A percentile compares a stretch with the other conserved stretches of the same genome.
phyloP scores from a whole-genome alignment of 805 yeast genomes.

The Metschnikowia baotianmanensis region DNA sequence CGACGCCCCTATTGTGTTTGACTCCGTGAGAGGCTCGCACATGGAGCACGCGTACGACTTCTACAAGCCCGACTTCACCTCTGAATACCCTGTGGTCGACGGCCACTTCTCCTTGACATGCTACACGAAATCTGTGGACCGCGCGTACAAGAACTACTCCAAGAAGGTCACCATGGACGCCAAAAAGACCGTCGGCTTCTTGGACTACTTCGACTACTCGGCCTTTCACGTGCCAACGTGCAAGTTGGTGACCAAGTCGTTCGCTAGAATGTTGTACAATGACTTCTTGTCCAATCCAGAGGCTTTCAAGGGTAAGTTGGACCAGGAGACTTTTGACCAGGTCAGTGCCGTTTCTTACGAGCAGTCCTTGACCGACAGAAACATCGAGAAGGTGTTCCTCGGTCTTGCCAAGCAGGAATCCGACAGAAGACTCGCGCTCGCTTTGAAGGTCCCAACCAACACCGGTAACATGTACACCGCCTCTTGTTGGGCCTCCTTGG shows the following conservation, averaged over 20 bases:
- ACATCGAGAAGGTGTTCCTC: conserved; percentile 81
- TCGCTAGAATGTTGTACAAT: conserved; percentile 85
- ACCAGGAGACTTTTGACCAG: conserved; percentile 50
- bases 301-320: conserved; percentile 43
- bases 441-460: conserved; percentile 86
- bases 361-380: conserved; percentile 72
- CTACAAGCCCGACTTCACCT: conserved; percentile 95
- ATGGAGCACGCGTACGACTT: conserved; percentile 98
- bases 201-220: conserved; percentile 78
- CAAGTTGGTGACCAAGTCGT: conserved; percentile 89
- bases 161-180: conserved; percentile 59
- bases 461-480: conserved; percentile 99
- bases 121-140: conserved; percentile 90
- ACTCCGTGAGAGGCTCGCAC: conserved; percentile 82
- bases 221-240: conserved; percentile 99
- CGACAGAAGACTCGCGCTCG: conserved; percentile 70
- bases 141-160: conserved; percentile 79
- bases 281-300: conserved; percentile 76
- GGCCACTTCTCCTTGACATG: conserved; percentile 94
- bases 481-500: conserved; percentile 81
- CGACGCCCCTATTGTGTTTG: conserved; percentile 95
- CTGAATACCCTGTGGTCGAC: conserved; percentile 96
- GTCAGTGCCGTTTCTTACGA: conserved; percentile 65
- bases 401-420: conserved; percentile 68
- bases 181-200: conserved; percentile 54